Evolutionary conservation across 371 early-diverging fungal genomes (phyloP), one percentile per base, ranked within the genome.

Genomic region (Massospora cicadina): DNA sequence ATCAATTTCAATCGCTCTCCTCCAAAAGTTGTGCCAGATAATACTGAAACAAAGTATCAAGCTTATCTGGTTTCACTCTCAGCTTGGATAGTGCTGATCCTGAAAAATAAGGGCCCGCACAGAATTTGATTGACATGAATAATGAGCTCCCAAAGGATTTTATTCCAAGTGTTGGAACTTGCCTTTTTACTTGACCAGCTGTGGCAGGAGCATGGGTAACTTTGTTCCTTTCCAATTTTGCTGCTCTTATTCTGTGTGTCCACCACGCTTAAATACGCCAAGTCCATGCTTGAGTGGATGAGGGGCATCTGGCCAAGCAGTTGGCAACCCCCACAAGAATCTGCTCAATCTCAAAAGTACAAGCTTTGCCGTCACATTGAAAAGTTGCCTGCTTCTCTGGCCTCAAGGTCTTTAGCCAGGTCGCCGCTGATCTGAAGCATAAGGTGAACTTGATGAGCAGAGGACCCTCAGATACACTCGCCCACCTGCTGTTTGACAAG

Each of bases 271-370:
- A 82, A 88, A 67, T 85, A 83, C 69, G 94, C 95, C 0, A 87
- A 88, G 65, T 83, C 84, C 31, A 93, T 93, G 86, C 77, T 90
- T 54, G 95, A 94, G 74, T 97, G 98, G 98, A 92, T 95, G 93
- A 85, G 91, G 85, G 88, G 54, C 79, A 78, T 23, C 72, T 93
- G 25, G 81, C 83, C 12, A 73, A 79, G 27, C 76, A 81, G 26
- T 85, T 65, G 75, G 84, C 0, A 79, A 81, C 28, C 77, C 79
- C 30, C 81, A 91, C 10, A 89, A 88, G 65, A 84, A 85, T 64
- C 93, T 95, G 0, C 94, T 91, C 68, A 91, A 94, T 67, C 87
- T 94, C 75, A 87, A 56, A 43, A 28, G 62, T 58, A 88, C 17
- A 76, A 81, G 64, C 63, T 83, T 1, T 79, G 83, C 32, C 87